Base-by-base conservation (phyloP, 352 stramenopile species). In the Halophytophthora batemanensis region DNA sequence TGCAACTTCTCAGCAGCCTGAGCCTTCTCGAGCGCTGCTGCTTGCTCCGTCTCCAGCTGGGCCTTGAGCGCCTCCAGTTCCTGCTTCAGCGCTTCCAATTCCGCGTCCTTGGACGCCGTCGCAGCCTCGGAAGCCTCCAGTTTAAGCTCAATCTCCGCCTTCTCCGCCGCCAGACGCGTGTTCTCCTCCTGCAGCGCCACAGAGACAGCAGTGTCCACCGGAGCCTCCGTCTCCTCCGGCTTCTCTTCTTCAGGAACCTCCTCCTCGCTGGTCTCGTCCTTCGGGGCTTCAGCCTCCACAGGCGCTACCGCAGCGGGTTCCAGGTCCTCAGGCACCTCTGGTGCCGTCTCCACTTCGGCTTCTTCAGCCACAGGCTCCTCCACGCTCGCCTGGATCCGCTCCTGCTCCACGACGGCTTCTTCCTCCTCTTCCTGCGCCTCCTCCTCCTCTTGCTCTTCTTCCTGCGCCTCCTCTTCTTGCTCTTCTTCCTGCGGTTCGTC, bases 171-270 rank as follows among this genome's bases (percentile, higher is more conserved):
- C 38, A 78, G 51, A 14, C 64, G 61, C 40, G 74, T 61, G 34
- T 81, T 87, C 50, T 77, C 63, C 40, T 74, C 44, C 36, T 64
- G 21, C 34, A 85, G 39, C 6, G 69, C 69, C 1, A 45, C 40
- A 6, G 59, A 74, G 23, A 57, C 47, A 1, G 38, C 34, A 33
- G 42, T 2, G 22, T 45, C 34, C 35, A 23, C 23, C 34, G 56
- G 38, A 22, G 48, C 38, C 25, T 64, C 44, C 35, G 40, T 29
- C 39, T 60, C 25, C 43, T 56, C 59, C 11, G 50, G 54, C 2
- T 51, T 60, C 43, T 71, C 63, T 25, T 66, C 50, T 36, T 64
- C 59, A 19, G 40, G 40, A 35, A 50, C 29, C 23, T 65, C 57
- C 37, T 61, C 56, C n/a, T 65, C 57, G 40, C 59, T 52, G 13